Conservation (phyloP, 225 moss, liverwort and hornwort species). For the Anthoceros angustus region DNA sequence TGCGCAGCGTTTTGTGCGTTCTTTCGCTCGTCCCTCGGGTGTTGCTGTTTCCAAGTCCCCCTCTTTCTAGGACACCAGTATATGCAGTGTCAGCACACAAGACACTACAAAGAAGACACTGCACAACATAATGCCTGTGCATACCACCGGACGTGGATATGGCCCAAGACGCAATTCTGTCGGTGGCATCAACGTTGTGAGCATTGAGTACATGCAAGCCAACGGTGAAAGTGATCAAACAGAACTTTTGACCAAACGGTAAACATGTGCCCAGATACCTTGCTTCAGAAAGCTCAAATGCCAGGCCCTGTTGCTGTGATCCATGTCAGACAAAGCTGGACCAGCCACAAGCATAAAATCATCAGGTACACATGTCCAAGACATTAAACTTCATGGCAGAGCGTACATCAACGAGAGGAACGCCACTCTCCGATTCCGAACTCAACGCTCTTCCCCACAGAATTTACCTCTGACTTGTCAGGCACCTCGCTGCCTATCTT, state of each 20-base stretch:
- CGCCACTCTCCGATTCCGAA: no score
- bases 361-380: no score
- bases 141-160: slow-evolving; percentile 85
- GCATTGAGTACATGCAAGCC: slow-evolving; percentile 31
- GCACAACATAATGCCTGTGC: background rate
- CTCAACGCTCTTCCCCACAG: no score
- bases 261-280: slow-evolving; percentile 57
- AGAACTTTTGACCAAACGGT: slow-evolving; percentile 73
- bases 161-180: slow-evolving; percentile 88
- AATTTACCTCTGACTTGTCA: no score
- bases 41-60: slow-evolving; percentile 96
- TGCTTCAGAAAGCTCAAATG: slow-evolving; percentile 36
- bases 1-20: slow-evolving; percentile 56
- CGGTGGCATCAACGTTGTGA: slow-evolving; percentile 20
- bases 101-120: background rate
- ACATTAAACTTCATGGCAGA: no score
- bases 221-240: slow-evolving; percentile 72
- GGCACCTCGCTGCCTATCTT: no score
- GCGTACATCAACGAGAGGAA: no score
- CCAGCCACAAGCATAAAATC: no score
- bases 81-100: no score
- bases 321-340: no score
- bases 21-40: slow-evolving; percentile 89
- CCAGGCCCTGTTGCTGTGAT: no score
- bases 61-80: slow-evolving; percentile 43